Evolutionary conservation across 2,329 filamentous ascomycete species (phyloP), one percentile per base, ranked within the genome.

Genomic region (Aspergillus fructus): DNA sequence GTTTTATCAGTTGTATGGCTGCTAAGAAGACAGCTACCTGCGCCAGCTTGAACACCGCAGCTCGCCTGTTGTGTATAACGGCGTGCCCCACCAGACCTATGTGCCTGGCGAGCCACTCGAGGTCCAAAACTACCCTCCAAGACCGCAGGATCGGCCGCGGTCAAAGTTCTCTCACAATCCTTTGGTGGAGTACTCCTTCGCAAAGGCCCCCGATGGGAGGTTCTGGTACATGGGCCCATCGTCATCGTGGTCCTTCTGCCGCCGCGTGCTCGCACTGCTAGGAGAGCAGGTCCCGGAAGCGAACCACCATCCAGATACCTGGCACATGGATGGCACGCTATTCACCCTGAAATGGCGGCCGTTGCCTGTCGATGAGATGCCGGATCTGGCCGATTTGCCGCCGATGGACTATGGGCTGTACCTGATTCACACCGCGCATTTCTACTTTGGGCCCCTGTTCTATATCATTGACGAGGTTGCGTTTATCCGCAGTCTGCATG

Each of bases 401-500:
- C 81, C 78, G 1, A 71, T 79, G 0, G 82, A 85, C 61, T 77
- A 80, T 61, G 79, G 80, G 3, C 68, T 81, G 5, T 84, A 80
- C 52, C 66, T 84, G 3, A 79, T 83, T 67, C 83, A 82, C 59
- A 78, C 80, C 0, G 81, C 83, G 56, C 83, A 83, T 53, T 85
- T 84, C 42, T 80, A 83, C 58, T 82, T 81, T 56, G 77, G 78
- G 3, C 81, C 82, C 30, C 65, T 84, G 3, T 82, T 83, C 21
- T 81, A 83, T 50, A 68, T 85, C 3, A 82, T 83, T 41, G 82
- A 85, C 23, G 81, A 84, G 53, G 71, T 78, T 15, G 72, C 70
- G 2, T 85, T 65, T 58, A 11, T 71, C 56, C 40, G 59, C 60
- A 46, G 69, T 57, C 41, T 71, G 37, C 57, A 73, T 81, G 60